Base-by-base conservation (phyloP, 129 eudicot genomes). In the Escallonia herrerae region DNA sequence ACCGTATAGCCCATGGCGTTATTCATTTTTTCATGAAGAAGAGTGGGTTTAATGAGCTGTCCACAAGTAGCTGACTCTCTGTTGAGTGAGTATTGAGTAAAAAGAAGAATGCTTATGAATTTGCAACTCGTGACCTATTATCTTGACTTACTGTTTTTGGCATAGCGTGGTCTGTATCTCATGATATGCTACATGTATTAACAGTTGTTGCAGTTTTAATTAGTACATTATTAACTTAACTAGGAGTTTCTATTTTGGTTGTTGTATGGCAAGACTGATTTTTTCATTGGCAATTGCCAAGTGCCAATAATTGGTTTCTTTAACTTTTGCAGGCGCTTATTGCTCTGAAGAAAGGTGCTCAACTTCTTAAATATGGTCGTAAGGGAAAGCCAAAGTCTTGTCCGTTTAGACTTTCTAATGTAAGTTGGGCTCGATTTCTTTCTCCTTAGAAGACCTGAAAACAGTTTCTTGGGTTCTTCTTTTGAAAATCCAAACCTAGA, bases 341-440 rank as follows among this genome's bases (percentile, higher is more conserved):
- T 76, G 90, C 88, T 81, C 77, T 90, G 78, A 90, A 90, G 86
- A 86, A 90, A 78, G 97, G 97, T 63, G 67, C 97, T 62, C 97
- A 86, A 67, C 79, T 90, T 63, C 82, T 90, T 52, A 90, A 90
- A 77, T 90, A 90, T 81, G 97, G 97, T 68, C 97, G 97, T 68
- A 90, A 90, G 65, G 97, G 97, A 46, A 90, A 90, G 71, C 97
- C 97, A n/a, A 90, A 90, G 40, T 79, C 83, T 81, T 90, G 79
- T 74, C 95, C 97, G 2, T 90, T 90, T 75, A 81, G 95, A 83
- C 95, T 90, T 53, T 86, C 97, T 63, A 80, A 73, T 74, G 97
- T 90, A 82, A 86, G 96, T 74, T 64, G 33, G 58, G 6, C 49
- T 33, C 14, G 22, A 53, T 2, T 8, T 7, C n/a, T n/a, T n/a